phyloP scores from a whole-genome alignment of 2,329 filamentous ascomycete genomes.

The Aureobasidium lini region DNA sequence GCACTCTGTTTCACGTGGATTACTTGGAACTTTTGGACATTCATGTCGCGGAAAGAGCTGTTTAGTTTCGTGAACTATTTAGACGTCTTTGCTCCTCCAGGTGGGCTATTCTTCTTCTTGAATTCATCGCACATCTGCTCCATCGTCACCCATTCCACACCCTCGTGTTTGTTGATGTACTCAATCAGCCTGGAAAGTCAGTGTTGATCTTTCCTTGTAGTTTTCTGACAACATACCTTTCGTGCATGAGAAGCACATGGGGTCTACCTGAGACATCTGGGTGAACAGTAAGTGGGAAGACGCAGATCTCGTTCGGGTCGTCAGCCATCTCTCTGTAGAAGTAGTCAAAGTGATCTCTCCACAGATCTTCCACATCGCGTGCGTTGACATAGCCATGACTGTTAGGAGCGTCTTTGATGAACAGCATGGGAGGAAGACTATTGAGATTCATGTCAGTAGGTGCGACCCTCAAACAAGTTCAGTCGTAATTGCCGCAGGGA shows the following conservation, averaged over 20 bases:
- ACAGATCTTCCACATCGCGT: slow-evolving; percentile 55
- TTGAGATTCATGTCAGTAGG: no score
- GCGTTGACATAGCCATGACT: slow-evolving; percentile 50
- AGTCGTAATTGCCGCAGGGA: no score
- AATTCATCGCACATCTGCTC: slow-evolving; percentile 64
- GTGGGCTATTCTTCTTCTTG: slow-evolving; percentile 53
- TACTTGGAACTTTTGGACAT: no score
- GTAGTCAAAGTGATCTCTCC: slow-evolving; percentile 61
- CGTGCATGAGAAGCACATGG: slow-evolving; percentile 65
- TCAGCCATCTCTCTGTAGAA: slow-evolving; percentile 54
- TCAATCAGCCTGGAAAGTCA: slow-evolving; percentile 30
- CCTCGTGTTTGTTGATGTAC: slow-evolving; percentile 55
- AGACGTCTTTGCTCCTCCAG: slow-evolving; percentile 52
- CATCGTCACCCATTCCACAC: slow-evolving; percentile 58
- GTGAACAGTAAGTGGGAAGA: slow-evolving; percentile 69
- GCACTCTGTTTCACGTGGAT: no score
- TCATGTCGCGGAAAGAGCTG: no score
- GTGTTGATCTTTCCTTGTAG: no score
- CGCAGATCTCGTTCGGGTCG: slow-evolving; percentile 56
- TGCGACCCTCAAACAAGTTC: no score
- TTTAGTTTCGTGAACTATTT: no score
- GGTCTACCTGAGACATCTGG: slow-evolving; percentile 59
- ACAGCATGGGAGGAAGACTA: slow-evolving; percentile 55
- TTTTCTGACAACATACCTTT: slow-evolving; percentile 28
- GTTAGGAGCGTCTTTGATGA: slow-evolving; percentile 57